These are phyloP conservation scores for Dothistroma septosporum DNA, from an alignment of 2,329 filamentous ascomycete genomes.

Conservation along the genomic window DNA sequence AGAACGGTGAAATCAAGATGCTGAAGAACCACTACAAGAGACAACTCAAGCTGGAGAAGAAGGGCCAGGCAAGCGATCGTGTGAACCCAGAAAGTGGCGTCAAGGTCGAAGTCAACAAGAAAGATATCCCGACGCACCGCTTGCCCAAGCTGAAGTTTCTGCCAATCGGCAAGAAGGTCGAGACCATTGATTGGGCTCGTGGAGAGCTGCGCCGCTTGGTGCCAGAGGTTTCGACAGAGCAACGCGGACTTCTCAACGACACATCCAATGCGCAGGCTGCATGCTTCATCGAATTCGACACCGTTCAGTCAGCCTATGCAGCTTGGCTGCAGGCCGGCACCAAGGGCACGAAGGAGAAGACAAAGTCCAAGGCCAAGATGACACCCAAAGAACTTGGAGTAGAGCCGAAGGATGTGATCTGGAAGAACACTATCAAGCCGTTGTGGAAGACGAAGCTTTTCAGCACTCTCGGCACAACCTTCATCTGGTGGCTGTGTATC, in stretches of 20 bases:
- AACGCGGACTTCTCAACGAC: constrained; percentile 62
- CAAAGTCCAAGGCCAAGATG: constrained; percentile 26
- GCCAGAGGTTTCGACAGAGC: constrained; percentile 64
- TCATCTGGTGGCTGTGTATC: constrained; percentile 41
- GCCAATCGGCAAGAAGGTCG: constrained; percentile 74
- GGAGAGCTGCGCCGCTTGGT: constrained; percentile 68
- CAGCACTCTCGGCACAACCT: constrained; percentile 35
- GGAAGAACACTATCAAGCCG: constrained; percentile 42
- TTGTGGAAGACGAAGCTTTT: constrained; percentile 29
- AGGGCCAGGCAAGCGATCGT: constrained; percentile 8
- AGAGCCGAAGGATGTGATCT: constrained; percentile 40
- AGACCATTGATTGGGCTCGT: constrained; percentile 86
- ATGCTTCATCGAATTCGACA: constrained; percentile 83
- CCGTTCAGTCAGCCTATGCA: constrained; percentile 74
- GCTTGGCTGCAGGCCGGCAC: constrained; percentile 59
- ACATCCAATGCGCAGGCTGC: constrained; percentile 64
- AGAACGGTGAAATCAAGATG: constrained; percentile 42
- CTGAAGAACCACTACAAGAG: constrained; percentile 33
- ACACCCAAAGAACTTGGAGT: constrained; percentile 40
- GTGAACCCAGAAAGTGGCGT: constrained; percentile 21
- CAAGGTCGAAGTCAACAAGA: constrained; percentile 52
- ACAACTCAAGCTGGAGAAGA: constrained; percentile 26
- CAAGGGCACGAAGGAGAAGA: not conserved
- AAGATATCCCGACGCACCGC: constrained; percentile 68
- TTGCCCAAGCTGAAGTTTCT: constrained; percentile 48